Percentiles rank a stretch among this genome's conserved stretches.
Conservation (phyloP, 1,139 yeast genomes). For the Magnusiomyces sp. region DNA sequence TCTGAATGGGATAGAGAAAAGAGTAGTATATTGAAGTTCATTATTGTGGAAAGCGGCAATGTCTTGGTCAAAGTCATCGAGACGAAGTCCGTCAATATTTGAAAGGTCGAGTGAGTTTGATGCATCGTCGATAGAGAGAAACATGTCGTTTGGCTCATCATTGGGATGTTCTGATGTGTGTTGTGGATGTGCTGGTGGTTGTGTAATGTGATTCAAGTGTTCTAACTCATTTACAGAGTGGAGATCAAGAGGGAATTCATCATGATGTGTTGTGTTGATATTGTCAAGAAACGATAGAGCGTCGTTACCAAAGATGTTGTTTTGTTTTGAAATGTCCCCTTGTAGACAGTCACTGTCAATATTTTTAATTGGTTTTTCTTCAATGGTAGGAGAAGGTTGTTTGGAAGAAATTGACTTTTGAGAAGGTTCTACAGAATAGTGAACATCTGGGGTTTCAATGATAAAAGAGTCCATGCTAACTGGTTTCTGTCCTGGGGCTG, state of each 20-base stretch:
- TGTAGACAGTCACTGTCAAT: not conserved
- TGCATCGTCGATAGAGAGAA: too few species aligned
- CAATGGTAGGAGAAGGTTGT: not conserved
- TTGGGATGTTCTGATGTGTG: too few species aligned
- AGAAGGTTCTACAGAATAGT: constrained; percentile 1
- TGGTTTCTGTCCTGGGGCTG: constrained; percentile 20
- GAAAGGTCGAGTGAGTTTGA: not conserved
- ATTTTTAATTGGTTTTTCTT: not conserved
- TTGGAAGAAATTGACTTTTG: too few species aligned
- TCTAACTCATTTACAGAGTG: too few species aligned
- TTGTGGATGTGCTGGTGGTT: too few species aligned
- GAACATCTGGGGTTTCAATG: constrained; percentile 16
- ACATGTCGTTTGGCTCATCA: too few species aligned
- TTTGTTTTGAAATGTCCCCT: not conserved
- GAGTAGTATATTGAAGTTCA: constrained; percentile 7
- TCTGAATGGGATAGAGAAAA: constrained; percentile 18
- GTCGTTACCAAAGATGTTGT: not conserved
- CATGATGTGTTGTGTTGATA: too few species aligned
- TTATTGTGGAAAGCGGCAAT: not conserved
- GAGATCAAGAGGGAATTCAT: too few species aligned
- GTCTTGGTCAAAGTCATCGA: constrained; percentile 6
- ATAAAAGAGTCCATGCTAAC: constrained; percentile 17
- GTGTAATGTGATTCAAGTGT: too few species aligned
- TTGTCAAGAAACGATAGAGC: too few species aligned
- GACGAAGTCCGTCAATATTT: not conserved